Conservation (phyloP, 805 yeast genomes). For the Nakazawaea wyomingensis region DNA sequence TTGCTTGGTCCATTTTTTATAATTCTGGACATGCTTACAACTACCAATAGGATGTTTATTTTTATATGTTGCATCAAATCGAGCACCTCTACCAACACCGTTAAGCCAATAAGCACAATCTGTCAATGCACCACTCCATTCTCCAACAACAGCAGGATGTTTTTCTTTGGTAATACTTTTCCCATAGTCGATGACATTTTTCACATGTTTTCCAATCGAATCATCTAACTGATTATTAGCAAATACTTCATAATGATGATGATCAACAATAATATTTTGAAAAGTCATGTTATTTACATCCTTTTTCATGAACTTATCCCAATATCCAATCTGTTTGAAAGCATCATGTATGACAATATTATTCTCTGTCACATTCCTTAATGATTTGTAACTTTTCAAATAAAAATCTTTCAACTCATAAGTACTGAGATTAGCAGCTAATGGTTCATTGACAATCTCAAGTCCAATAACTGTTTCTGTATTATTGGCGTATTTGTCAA, state of each 20-base stretch:
- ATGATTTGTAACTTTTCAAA: slow-evolving; percentile 54
- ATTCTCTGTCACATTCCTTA: slow-evolving; percentile 54
- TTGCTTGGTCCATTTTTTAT: slow-evolving; percentile 51
- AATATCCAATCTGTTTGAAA: slow-evolving; percentile 54
- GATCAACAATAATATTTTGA: slow-evolving; percentile 76
- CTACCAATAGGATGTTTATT: slow-evolving; percentile 45
- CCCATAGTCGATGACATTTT: slow-evolving; percentile 48
- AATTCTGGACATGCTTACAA: slow-evolving; percentile 48
- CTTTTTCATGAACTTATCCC: slow-evolving; percentile 49
- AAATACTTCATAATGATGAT: slow-evolving; percentile 89
- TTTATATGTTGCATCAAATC: slow-evolving; percentile 61
- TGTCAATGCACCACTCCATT: slow-evolving; percentile 88
- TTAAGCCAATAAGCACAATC: slow-evolving; percentile 89
- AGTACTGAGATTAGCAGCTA: slow-evolving; percentile 65
- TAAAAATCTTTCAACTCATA: slow-evolving; percentile 54
- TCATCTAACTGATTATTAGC: slow-evolving; percentile 54
- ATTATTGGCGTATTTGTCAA: slow-evolving; percentile 64
- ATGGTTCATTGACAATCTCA: slow-evolving; percentile 85
- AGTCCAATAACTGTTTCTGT: slow-evolving; percentile 76
- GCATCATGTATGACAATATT: slow-evolving; percentile 80
- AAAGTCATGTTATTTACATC: slow-evolving; percentile 17
- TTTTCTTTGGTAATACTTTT: slow-evolving; percentile 38
- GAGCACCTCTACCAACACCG: slow-evolving; percentile 79
- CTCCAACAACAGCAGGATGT: slow-evolving; percentile 80
- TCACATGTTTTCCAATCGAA: slow-evolving; percentile 56